Base-by-base conservation (phyloP, 176 grass and related monocot species). In the Hsuehochloa calcarea region DNA sequence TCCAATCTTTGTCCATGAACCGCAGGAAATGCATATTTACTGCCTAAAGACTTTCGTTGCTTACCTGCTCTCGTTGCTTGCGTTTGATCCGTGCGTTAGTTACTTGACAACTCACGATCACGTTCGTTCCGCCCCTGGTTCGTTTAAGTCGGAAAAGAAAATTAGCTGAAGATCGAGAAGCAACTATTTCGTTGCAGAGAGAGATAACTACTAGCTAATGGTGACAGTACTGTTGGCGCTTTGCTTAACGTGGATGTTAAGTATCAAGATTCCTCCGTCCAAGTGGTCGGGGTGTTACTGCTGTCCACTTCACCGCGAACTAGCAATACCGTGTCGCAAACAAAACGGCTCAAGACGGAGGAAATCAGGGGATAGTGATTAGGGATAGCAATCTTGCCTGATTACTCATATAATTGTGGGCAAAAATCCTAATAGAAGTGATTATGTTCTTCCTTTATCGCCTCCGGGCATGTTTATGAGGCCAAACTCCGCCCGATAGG, bases 181-280 rank as follows among this genome's bases (percentile, higher is more conserved):
- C 56, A 59, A 4, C 56, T 11, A 4, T 23, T 59, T 5, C 9
- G 55, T 10, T 23, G 55, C 52, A 20, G 55, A 23, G 55, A 59
- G 17, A 20, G 3, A 58, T 6, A 7, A 7, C 50, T 20, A 19
- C 54, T n/a, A 9, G n/a, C 45, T 38, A n/a, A 68, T 68, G 44
- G 25, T 35, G 61, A 68, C 20, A 20, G 31, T 70, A 41, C 70
- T 65, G 31, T 68, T 37, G 34, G 26, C 23, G 40, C 47, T 75
- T 89, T 81, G 82, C 82, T 80, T 89, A 82, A 8, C 88, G 82
- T 85, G 51, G 77, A 78, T 73, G 43, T 58, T 12, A 45, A 45
- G 86, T 38, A 29, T 13, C 6, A 26, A 69, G 70, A 82, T 87
- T 75, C 78, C 46, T 80, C 77, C 58, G 75, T 19, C 45, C 81